phyloP scores from a whole-genome alignment of 805 yeast genomes.

The Ogataea nitratoaversa region DNA sequence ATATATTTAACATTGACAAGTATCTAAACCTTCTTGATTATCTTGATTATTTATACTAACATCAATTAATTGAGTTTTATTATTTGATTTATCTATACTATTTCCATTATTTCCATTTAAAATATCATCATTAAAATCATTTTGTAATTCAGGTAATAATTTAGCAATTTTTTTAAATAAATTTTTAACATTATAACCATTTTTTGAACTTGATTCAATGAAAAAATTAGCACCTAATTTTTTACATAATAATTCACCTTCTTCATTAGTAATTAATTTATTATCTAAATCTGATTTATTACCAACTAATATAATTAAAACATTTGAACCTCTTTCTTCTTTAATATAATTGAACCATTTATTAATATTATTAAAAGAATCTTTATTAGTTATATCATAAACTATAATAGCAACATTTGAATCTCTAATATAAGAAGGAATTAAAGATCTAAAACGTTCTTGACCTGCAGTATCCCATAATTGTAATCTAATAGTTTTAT shows the following conservation, averaged over 20 bases:
- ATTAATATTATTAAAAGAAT: constrained; percentile 76
- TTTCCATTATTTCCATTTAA: constrained; percentile 14
- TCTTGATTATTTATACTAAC: constrained; percentile 35
- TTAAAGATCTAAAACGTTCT: constrained; percentile 89
- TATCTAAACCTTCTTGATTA: constrained; percentile 26
- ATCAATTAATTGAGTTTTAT: constrained; percentile 39
- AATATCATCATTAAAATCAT: constrained; percentile 24
- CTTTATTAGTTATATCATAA: constrained; percentile 85
- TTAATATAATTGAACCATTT: constrained; percentile 95
- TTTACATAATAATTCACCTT: constrained; percentile 76
- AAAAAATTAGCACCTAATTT: constrained; percentile 71
- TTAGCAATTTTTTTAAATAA: constrained; percentile 89
- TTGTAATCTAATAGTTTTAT: constrained; percentile 90
- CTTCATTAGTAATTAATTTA: constrained; percentile 78
- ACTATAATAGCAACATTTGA: constrained; percentile 96
- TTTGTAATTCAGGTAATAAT: constrained; percentile 73
- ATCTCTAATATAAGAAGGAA: constrained; percentile 94
- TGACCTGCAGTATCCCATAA: constrained; percentile 99
- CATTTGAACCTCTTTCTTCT: constrained; percentile 87
- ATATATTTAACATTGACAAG: constrained; percentile 38
- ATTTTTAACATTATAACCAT: constrained; percentile 88
- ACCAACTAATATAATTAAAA: constrained; percentile 85
- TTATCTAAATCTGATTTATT: constrained; percentile 85
- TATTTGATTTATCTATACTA: constrained; percentile 17
- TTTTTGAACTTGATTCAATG: constrained; percentile 92